phyloP scores from a whole-genome alignment of 1,139 yeast genomes.

The Entelexis paramagnoliae region DNA sequence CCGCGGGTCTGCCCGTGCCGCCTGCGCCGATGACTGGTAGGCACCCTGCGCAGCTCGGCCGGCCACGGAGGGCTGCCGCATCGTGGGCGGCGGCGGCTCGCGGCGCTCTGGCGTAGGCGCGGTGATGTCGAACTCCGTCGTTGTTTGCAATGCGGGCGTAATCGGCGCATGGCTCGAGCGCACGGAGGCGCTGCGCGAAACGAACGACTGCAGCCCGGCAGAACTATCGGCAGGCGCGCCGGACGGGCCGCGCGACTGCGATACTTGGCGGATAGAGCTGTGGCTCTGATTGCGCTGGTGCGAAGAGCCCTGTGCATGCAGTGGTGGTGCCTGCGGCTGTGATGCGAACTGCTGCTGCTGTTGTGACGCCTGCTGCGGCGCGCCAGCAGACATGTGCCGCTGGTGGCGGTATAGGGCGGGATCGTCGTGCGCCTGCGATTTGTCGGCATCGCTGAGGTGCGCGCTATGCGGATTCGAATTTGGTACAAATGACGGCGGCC shows the following conservation, averaged over 20 bases:
- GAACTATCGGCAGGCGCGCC: background rate
- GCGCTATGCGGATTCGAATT: background rate
- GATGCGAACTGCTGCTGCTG: background rate
- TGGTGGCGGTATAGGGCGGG: background rate
- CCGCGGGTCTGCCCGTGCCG: background rate
- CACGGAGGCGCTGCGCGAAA: background rate
- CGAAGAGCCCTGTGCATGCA: background rate
- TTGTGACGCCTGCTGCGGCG: background rate
- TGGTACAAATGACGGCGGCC: constrained; percentile 25
- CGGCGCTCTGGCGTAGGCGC: constrained; percentile 7
- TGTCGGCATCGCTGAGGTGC: background rate
- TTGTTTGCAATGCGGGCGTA: background rate
- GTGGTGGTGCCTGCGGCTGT: background rate
- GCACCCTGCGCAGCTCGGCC: background rate
- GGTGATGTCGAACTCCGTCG: background rate
- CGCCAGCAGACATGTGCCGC: background rate
- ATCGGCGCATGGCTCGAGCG: background rate
- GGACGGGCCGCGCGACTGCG: constrained; percentile 3
- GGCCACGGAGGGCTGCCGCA: constrained; percentile 3
- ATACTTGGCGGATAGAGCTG: background rate
- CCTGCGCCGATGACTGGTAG: background rate
- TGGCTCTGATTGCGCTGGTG: constrained; percentile 3
- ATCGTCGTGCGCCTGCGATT: background rate
- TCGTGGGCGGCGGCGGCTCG: constrained; percentile 4
- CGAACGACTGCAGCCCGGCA: background rate